Percentiles rank a stretch among this genome's conserved stretches.
Conservation (phyloP, 768 basidiomycete genomes). For the Peribolospora kevripleyi region DNA sequence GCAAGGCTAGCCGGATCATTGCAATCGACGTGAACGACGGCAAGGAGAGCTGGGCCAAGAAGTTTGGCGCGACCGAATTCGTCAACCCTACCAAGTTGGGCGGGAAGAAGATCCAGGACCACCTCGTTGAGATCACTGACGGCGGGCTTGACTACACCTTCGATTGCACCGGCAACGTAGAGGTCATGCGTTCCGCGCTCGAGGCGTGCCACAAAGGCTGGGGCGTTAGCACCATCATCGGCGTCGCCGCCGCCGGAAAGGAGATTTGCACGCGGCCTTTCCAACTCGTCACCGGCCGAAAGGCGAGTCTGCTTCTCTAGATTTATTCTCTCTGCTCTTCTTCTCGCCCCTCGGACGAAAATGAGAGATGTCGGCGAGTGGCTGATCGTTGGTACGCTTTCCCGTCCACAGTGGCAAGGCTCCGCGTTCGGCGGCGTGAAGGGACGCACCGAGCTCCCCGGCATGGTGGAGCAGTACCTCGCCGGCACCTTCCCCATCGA, state of each 20-base stretch:
- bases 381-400: conserved; percentile 14
- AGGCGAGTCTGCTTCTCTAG: conserved; percentile 9
- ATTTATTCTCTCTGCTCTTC: background rate
- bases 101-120: conserved; percentile 65
- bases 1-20: conserved; percentile 68
- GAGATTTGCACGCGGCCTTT: conserved; percentile 74
- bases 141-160: conserved; percentile 94
- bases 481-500: background rate
- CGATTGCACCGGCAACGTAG: conserved; percentile 77
- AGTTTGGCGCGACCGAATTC: conserved; percentile 90
- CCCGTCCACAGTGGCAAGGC: conserved; percentile 45
- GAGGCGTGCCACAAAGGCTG: conserved; percentile 95
- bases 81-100: conserved; percentile 54
- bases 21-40: conserved; percentile 69
- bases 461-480: conserved; percentile 39
- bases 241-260: conserved; percentile 88
- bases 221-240: conserved; percentile 80
- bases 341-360: background rate
- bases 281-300: conserved; percentile 60
- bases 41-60: conserved; percentile 68
- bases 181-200: conserved; percentile 34
- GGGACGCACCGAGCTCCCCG: conserved; percentile 83
- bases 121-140: conserved; percentile 77
- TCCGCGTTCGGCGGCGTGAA: conserved; percentile 94
- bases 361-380: too few relatives aligned